Conservation (phyloP, 345 rosid genomes). For the Bruguiera sexangula region DNA sequence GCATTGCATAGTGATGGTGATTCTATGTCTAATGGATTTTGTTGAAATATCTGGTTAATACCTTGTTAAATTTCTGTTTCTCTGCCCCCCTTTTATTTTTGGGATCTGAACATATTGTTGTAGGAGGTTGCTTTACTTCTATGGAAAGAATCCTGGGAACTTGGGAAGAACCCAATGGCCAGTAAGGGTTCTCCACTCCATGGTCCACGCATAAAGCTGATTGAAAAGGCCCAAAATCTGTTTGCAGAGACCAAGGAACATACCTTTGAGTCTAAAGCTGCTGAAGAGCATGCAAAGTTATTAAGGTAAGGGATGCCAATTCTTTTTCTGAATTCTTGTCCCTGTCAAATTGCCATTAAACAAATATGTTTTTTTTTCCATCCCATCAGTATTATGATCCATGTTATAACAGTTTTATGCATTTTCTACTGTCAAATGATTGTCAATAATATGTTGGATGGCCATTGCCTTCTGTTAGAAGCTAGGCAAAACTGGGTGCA, state of each 20-base stretch:
- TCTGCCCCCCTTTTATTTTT: neutral
- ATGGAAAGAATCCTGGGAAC: conserved; percentile 97
- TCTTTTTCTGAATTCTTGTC: conserved; percentile 3
- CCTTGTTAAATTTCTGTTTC: conserved; percentile 2
- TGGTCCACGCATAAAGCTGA: conserved; percentile 91
- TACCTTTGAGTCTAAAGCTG: conserved; percentile 90
- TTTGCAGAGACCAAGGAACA: conserved; percentile 91
- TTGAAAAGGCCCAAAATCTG: conserved; percentile 74
- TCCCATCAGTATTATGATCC: neutral
- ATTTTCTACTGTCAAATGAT: neutral
- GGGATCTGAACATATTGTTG: conserved; percentile 8
- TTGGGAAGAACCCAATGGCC: conserved; percentile 91
- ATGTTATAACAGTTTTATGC: neutral
- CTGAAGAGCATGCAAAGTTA: conserved; percentile 93
- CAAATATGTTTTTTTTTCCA: neutral
- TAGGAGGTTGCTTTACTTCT: conserved; percentile 93
- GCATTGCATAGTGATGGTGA: neutral
- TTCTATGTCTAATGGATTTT: neutral
- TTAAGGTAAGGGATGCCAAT: conserved; percentile 51
- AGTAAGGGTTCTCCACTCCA: conserved; percentile 94
- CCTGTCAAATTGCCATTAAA: neutral
- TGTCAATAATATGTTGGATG: neutral
- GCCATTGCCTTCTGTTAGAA: neutral
- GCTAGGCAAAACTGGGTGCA: no score
- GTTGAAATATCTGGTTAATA: neutral